Evolutionary conservation across 2,329 filamentous ascomycete species (phyloP), one percentile per base, ranked within the genome.

Genomic region (Paramyrothecium roridum): DNA sequence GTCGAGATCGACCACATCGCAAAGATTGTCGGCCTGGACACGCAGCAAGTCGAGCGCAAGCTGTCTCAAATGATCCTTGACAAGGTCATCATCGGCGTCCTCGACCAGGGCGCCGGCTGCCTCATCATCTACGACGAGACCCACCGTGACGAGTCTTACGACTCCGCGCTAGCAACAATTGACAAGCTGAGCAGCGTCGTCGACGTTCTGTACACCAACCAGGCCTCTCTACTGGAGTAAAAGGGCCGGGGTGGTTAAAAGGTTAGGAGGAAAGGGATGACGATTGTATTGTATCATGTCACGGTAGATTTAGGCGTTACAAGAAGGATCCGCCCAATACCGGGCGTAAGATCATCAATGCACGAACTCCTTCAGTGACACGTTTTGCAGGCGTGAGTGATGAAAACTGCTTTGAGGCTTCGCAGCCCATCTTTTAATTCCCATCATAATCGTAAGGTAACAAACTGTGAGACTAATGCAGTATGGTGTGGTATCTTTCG

Each of bases 31-130:
- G 93, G 93, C 43, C 82, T 99, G 59, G 95, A 98, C 73, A 96
- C 91, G 23, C 88, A 91, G 73, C 93, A 98, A 78, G 95, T 99
- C 57, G 96, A 99, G 84, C 87, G 93, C 66, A 99, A 99, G 82
- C 82, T 99, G 60, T 96, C 91, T 48, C 96, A 99, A 82, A 99
- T 99, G 96, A 99, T 99, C 69, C 83, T 99, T 57, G 95, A 99
- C 79, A 97, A 97, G 81, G 91, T 98, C 67, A 98, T 99, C 69
- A 91, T 97, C 64, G 95, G 96, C 57, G 95, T 99, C 54, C 78
- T 99, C 64, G 95, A 99, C 73, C 95, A 99, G 76, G 95, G 95
- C 51, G 91, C 92, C n/a, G 93, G 93, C 43, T 98, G 96, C 73
- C 82, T 99, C 71, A 96, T 97, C 73, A 91, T 99, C 65, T 99